Evolutionary conservation across 2,329 filamentous ascomycete species (phyloP).

Genomic region (Epichloe uncinata): DNA sequence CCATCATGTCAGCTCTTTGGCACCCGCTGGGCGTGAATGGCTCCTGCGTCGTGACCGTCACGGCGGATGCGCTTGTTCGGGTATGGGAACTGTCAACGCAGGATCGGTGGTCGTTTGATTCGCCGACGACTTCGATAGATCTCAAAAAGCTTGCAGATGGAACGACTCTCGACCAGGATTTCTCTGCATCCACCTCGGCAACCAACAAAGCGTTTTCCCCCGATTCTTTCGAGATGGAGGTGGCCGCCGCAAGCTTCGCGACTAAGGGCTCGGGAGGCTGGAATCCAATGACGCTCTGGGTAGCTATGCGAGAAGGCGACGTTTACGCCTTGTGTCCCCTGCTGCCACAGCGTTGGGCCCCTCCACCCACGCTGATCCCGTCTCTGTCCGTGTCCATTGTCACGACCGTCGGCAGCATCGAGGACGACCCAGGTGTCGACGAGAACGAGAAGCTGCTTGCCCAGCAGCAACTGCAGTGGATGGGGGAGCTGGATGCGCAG

Average conservation of each 20-base stretch:
- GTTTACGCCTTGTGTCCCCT: conserved; percentile 89
- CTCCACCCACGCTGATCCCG: conserved; percentile 61
- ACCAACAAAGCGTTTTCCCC: conserved; percentile 80
- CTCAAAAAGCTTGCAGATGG: conserved; percentile 81
- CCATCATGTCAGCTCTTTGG: conserved; percentile 75
- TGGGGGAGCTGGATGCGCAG: conserved; percentile 51
- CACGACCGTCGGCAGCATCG: conserved; percentile 51
- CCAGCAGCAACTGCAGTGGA: conserved; percentile 54
- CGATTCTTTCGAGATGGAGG: conserved; percentile 86
- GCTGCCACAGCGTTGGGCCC: conserved; percentile 74
- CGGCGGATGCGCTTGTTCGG: conserved; percentile 74
- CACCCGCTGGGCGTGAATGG: conserved; percentile 80
- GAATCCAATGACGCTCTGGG: conserved; percentile 92
- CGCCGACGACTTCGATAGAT: conserved; percentile 72
- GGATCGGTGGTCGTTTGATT: conserved; percentile 77
- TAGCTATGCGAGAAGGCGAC: conserved; percentile 90
- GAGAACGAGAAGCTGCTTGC: conserved; percentile 41
- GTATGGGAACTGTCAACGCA: conserved; percentile 81
- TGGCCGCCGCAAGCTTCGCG: conserved; percentile 74
- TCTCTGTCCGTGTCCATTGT: conserved; percentile 75
- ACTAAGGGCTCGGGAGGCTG: conserved; percentile 60
- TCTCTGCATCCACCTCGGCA: conserved; percentile 59
- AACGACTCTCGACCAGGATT: conserved; percentile 67
- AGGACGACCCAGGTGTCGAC: conserved; percentile 43
- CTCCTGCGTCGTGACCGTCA: conserved; percentile 75